Base-by-base conservation (phyloP, 768 basidiomycete genomes). In the Lepiota venenata region DNA sequence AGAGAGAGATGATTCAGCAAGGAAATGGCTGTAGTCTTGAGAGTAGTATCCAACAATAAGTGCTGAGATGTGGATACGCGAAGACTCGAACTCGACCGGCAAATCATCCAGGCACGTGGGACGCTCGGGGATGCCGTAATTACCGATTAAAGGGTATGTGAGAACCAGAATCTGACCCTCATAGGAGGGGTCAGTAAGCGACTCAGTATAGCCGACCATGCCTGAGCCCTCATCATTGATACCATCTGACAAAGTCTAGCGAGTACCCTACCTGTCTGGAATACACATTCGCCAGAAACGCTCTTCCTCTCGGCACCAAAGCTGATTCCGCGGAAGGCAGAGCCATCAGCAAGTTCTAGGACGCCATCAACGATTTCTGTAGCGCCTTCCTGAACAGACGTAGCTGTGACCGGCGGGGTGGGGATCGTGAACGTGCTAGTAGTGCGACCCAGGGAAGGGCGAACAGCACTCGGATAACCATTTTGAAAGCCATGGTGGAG, bases 151-250 rank as follows among this genome's bases (percentile, higher is more conserved):
- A 12, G 97, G 97, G 73, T 98, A 98, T 1, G 97, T 98, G 61
- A 98, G 80, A 59, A 99, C 85, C 56, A 99, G 87, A 66, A 99
- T 98, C 71, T 98, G 97, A 35, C 94, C 93, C 69, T 96, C 87
- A 71, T 99, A 99, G 1, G 96, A 98, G 16, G 97, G 97, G 69
- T 98, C 97, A 42, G 97, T 99, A 61, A 98, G 76, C 16, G 96
- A 98, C 65, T 98, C 97, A 36, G 93, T 93, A 71, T 99, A 99
- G 27, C 97, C 97, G 53, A 98, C 94, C 96, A 99, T 98, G 52
- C 97, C 97, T 99, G 64, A n/a, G 53, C 10, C 43, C 16, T 50
- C 58, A 42, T 42, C 41, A 56, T 64, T 55, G 60, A 60, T 54
- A 47, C 48, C 44, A 21, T 8, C 20, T n/a, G 7, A 18, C 20